These are phyloP conservation scores for Leptodermis oblonga DNA, from an alignment of 257 asterid genomes.

Conservation along the genomic window DNA sequence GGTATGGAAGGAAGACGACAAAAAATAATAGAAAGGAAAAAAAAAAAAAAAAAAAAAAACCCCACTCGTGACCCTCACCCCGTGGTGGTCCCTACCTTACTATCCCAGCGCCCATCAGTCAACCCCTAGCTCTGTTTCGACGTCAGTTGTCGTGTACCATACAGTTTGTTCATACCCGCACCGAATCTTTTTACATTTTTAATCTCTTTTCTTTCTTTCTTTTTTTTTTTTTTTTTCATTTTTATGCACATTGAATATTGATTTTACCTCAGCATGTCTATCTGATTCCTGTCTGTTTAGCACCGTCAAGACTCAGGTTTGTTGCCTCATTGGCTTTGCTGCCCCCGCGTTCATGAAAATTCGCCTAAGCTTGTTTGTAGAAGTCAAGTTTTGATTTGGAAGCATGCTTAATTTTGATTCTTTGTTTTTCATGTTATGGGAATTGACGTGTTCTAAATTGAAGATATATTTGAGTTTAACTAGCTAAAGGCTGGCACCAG, in stretches of 20 bases:
- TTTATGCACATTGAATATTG: no score
- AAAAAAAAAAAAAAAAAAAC: neutral
- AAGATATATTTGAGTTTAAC: no score
- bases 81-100: conserved; percentile 1
- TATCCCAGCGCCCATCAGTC: conserved; percentile 9
- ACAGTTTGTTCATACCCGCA: neutral
- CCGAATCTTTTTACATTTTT: neutral
- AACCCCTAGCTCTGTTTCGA: conserved; percentile 9
- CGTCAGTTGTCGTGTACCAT: conserved; percentile 12
- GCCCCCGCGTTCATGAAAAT: neutral
- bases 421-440: no score
- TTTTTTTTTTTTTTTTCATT: neutral
- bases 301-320: conserved; percentile 6
- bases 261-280: neutral
- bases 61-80: conserved; percentile 17
- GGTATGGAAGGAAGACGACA: conserved; percentile 11
- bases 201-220: neutral
- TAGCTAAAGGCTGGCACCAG: no score
- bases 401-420: no score
- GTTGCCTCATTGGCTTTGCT: neutral
- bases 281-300: neutral
- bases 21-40: neutral
- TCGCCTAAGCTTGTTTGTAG: neutral
- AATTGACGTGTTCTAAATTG: no score
- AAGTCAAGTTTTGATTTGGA: no score